A percentile compares a stretch with the other conserved stretches of the same genome.
These are phyloP conservation scores for Beauveria sp. DNA, from an alignment of 2,329 filamentous ascomycete species.

Conservation along the genomic window DNA sequence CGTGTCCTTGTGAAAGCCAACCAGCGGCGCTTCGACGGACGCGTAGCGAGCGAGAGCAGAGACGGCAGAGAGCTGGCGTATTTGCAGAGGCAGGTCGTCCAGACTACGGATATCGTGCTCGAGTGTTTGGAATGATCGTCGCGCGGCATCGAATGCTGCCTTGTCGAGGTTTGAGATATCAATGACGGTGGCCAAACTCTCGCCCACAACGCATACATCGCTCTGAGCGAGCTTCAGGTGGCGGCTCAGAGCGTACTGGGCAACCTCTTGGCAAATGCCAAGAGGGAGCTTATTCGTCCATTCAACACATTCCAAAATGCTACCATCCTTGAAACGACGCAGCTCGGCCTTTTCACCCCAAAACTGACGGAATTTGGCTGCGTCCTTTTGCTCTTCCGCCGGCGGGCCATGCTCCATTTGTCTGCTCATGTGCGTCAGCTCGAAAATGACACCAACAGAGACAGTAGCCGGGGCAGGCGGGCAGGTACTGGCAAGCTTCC, in stretches of 20 bases:
- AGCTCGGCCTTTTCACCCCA: slow-evolving; percentile 94
- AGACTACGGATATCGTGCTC: slow-evolving; percentile 71
- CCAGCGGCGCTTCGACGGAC: slow-evolving; percentile 40
- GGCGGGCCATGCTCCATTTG: slow-evolving; percentile 82
- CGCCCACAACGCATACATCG: slow-evolving; percentile 44
- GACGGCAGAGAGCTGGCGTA: slow-evolving; percentile 70
- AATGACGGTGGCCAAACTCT: slow-evolving; percentile 43
- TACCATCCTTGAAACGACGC: slow-evolving; percentile 89
- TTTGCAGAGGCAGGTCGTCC: slow-evolving; percentile 77
- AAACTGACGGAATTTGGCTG: slow-evolving; percentile 75
- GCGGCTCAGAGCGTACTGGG: slow-evolving; percentile 59
- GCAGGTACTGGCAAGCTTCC: slow-evolving; percentile 22
- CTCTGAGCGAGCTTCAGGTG: slow-evolving; percentile 58
- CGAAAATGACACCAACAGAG: slow-evolving; percentile 61
- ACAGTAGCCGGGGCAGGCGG: slow-evolving; percentile 31
- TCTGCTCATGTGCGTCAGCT: slow-evolving; percentile 64
- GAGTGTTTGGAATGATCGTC: slow-evolving; percentile 62
- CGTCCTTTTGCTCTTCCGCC: slow-evolving; percentile 77
- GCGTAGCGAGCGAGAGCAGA: slow-evolving; percentile 68
- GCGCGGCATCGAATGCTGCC: slow-evolving; percentile 58
- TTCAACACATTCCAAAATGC: slow-evolving; percentile 83
- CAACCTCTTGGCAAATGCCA: slow-evolving; percentile 72
- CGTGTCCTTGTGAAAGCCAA: slow-evolving; percentile 36
- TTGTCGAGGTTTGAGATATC: slow-evolving; percentile 40
- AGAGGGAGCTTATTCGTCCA: slow-evolving; percentile 62